Conservation (phyloP, 805 yeast species). For the Groenewaldozyma salmanticensis region DNA sequence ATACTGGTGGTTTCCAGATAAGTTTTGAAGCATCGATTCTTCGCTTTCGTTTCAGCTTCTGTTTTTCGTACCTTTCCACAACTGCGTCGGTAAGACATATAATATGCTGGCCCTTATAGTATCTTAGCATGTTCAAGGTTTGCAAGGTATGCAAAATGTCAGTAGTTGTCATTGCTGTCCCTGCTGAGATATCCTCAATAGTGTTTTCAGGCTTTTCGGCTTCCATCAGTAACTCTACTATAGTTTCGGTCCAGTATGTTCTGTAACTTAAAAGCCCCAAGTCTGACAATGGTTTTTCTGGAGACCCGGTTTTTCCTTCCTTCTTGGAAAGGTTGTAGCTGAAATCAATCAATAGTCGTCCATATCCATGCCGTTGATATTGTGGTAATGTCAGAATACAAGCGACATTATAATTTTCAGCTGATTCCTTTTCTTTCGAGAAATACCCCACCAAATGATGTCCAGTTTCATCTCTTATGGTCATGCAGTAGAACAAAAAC, state of each 20-base stretch:
- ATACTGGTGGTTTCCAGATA: constrained; percentile 88
- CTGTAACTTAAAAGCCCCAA: constrained; percentile 87
- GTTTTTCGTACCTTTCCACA: constrained; percentile 61
- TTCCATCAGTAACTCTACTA: constrained; percentile 65
- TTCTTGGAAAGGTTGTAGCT: constrained; percentile 83
- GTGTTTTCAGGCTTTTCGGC: constrained; percentile 54
- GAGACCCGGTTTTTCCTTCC: constrained; percentile 89
- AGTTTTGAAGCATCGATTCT: constrained; percentile 62
- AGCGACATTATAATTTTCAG: constrained; percentile 92
- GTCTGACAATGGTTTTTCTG: constrained; percentile 95
- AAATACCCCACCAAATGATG: constrained; percentile 96
- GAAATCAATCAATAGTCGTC: constrained; percentile 83
- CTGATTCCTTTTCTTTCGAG: constrained; percentile 93
- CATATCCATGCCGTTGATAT: constrained; percentile 92
- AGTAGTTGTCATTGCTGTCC: constrained; percentile 92
- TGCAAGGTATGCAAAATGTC: constrained; percentile 91
- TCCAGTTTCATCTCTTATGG: constrained; percentile 77
- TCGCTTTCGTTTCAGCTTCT: constrained; percentile 63
- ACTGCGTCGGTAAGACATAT: constrained; percentile 81
- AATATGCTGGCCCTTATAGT: constrained; percentile 91
- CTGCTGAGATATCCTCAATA: constrained; percentile 79
- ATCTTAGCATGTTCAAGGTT: constrained; percentile 78
- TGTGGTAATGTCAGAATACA: constrained; percentile 95
- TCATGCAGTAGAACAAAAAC: constrained; percentile 92
- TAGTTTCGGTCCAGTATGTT: constrained; percentile 92